phyloP scores from a whole-genome alignment of 352 stramenopile genomes.

The Pseudoperonospora humuli region DNA sequence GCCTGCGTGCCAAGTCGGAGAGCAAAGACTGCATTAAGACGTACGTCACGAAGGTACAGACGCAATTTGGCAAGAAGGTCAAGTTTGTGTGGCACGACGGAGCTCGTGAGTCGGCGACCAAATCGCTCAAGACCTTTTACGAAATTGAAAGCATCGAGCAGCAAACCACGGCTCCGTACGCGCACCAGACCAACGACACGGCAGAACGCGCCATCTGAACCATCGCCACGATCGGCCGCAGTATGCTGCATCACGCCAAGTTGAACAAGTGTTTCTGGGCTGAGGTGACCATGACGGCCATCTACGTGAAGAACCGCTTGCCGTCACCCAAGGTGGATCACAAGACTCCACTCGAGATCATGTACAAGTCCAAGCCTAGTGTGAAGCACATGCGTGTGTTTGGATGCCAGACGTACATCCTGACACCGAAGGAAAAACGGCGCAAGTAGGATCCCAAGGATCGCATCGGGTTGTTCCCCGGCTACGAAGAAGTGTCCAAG shows the following conservation, averaged over 20 bases:
- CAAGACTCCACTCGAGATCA: background rate
- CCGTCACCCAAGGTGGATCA: background rate
- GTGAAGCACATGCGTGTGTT: slow-evolving; percentile 1
- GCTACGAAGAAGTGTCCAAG: slow-evolving; percentile 1
- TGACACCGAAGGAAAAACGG: background rate
- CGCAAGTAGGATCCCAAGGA: background rate
- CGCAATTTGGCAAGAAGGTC: background rate
- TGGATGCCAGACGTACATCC: background rate
- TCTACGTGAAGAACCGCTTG: background rate
- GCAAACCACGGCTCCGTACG: background rate
- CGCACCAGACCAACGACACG: background rate
- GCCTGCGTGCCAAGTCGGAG: background rate
- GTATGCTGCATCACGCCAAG: background rate
- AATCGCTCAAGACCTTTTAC: background rate
- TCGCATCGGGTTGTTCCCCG: background rate
- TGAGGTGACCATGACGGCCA: background rate
- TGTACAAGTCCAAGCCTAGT: slow-evolving; percentile 1
- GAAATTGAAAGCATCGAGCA: background rate
- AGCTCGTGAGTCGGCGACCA: background rate
- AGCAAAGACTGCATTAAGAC: background rate
- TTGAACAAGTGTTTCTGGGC: background rate
- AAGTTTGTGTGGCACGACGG: background rate
- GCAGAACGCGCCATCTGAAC: background rate
- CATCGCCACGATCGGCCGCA: background rate
- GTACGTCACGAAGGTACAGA: background rate